Evolutionary conservation across 805 yeast genomes (phyloP).

Genomic region (Nakazawaea anatomiae): DNA sequence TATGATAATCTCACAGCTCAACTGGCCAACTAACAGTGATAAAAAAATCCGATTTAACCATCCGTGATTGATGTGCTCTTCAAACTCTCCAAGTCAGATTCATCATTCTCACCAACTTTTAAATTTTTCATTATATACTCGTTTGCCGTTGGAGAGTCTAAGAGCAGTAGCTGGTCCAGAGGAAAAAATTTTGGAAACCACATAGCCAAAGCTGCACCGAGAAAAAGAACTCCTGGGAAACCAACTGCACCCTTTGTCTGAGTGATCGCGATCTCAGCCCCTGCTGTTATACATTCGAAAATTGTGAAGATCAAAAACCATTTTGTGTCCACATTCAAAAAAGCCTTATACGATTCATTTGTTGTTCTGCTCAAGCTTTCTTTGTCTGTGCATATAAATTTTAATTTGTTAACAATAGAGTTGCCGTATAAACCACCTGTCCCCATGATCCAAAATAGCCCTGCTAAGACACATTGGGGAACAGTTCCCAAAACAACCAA

Average conservation of each 20-base stretch:
- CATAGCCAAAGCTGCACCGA: slow-evolving; percentile 61
- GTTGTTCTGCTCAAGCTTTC: background rate
- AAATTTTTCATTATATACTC: slow-evolving; percentile 25
- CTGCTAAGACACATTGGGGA: slow-evolving; percentile 92
- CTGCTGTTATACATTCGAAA: slow-evolving; percentile 62
- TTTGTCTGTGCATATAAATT: slow-evolving; percentile 58
- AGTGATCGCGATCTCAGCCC: slow-evolving; percentile 79
- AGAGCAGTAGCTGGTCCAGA: slow-evolving; percentile 44
- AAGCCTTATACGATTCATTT: slow-evolving; percentile 21
- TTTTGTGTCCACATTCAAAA: slow-evolving; percentile 30
- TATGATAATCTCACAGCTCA: no score
- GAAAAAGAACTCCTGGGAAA: slow-evolving; percentile 79
- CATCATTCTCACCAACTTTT: slow-evolving; percentile 12
- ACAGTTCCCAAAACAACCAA: slow-evolving; percentile 72
- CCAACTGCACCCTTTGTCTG: slow-evolving; percentile 90
- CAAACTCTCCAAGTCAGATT: background rate
- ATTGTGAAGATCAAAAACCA: slow-evolving; percentile 51
- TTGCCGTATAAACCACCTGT: slow-evolving; percentile 68
- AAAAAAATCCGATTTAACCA: no score
- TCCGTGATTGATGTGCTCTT: background rate
- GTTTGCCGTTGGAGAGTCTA: slow-evolving; percentile 47
- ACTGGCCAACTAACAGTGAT: no score
- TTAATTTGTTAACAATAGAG: slow-evolving; percentile 54
- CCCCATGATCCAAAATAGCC: slow-evolving; percentile 92
- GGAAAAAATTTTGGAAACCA: slow-evolving; percentile 62